Conservation (phyloP, 2,329 filamentous ascomycete genomes). For the Endoconidiophora laricicola region DNA sequence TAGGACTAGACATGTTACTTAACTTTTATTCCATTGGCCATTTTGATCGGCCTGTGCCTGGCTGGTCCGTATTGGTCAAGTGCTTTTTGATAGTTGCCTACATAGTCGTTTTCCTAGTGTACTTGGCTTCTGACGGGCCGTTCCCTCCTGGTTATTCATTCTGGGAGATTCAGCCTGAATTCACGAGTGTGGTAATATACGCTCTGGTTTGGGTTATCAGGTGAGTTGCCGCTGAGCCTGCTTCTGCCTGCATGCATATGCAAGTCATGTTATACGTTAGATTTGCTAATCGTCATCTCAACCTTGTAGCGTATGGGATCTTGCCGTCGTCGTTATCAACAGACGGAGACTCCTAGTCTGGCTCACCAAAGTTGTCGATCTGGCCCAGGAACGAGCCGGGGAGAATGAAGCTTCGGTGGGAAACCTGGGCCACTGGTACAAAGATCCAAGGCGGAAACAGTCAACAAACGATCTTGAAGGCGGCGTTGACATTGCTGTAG, state of each 20-base stretch:
- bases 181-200: constrained; percentile 21
- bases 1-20: constrained; percentile 21
- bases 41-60: constrained; percentile 19
- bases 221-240: constrained; percentile 15
- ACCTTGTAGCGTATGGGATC: constrained; percentile 12
- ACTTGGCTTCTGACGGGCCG: constrained; percentile 21
- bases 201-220: constrained; percentile 23
- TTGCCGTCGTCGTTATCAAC: constrained; percentile 11
- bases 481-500: background rate
- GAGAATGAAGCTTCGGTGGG: background rate
- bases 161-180: constrained; percentile 20
- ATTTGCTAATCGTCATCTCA: background rate
- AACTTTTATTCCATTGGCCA: constrained; percentile 22
- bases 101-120: constrained; percentile 22
- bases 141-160: constrained; percentile 23
- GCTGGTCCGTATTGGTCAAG: constrained; percentile 20
- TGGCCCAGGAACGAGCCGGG: background rate
- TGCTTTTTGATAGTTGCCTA: constrained; percentile 20
- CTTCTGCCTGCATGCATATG: background rate
- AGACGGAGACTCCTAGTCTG: constrained; percentile 7
- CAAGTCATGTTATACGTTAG: background rate
- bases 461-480: background rate
- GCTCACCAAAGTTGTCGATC: constrained; percentile 4
- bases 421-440: background rate
- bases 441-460: background rate